These are phyloP conservation scores for Rhodotorula glutinis DNA, from an alignment of 1,284 basidiomycete species.

Conservation along the genomic window DNA sequence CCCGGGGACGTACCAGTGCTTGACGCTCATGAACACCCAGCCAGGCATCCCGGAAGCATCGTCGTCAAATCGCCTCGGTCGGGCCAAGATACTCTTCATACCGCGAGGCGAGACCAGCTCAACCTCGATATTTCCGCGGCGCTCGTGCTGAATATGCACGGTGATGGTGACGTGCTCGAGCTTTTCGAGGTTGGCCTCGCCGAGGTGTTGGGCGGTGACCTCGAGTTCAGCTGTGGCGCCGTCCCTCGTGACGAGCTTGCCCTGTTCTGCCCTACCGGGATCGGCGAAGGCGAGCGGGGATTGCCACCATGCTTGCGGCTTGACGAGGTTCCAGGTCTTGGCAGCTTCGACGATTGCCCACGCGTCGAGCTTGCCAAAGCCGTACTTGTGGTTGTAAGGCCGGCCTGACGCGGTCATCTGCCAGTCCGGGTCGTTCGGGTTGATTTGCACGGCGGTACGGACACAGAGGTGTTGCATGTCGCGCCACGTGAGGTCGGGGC, in stretches of 20 bases:
- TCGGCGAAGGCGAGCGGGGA: constrained; percentile 18
- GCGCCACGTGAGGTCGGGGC: constrained; percentile 92
- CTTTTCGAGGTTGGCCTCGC: constrained; percentile 72
- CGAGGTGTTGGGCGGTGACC: constrained; percentile 69
- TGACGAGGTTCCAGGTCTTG: constrained; percentile 78
- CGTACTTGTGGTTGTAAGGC: constrained; percentile 94
- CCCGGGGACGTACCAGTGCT: constrained; percentile 78
- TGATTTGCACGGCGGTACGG: constrained; percentile 67
- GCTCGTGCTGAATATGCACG: constrained; percentile 85
- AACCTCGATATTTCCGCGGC: constrained; percentile 90
- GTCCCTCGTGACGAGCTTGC: constrained; percentile 57
- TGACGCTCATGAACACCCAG: constrained; percentile 97
- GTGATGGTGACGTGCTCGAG: constrained; percentile 91
- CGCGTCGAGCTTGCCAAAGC: constrained; percentile 86
- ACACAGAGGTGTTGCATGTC: constrained; percentile 92
- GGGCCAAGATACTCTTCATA: constrained; percentile 78
- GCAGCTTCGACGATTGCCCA: constrained; percentile 78
- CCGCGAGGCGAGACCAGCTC: constrained; percentile 81
- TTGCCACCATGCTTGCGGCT: constrained; percentile 81
- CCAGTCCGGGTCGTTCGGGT: constrained; percentile 92
- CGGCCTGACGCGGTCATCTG: constrained; percentile 74
- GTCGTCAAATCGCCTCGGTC: constrained; percentile 66
- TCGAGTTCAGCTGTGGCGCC: constrained; percentile 68
- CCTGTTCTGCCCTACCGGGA: neutral
- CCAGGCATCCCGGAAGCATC: constrained; percentile 74